Percentiles rank a stretch among this genome's conserved stretches.
Conservation (phyloP, 2,329 filamentous ascomycete genomes). For the Akanthomyces uredinophilus region DNA sequence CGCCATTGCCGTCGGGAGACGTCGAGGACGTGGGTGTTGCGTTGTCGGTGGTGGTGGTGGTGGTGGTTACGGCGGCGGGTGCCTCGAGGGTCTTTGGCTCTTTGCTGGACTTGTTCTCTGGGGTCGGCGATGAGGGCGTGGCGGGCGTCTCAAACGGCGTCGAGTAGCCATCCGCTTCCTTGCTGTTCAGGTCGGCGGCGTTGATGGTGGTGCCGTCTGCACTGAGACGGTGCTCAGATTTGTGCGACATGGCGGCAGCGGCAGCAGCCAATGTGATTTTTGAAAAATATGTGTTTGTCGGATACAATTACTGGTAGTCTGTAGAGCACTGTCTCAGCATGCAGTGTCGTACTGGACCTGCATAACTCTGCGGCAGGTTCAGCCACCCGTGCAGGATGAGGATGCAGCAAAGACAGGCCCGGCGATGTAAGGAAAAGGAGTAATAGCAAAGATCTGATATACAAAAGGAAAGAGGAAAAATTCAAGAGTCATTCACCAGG, state of each 20-base stretch:
- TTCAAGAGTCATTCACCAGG: background rate
- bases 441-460: background rate
- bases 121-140: background rate
- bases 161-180: background rate
- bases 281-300: background rate
- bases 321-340: conserved; percentile 1
- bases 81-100: background rate
- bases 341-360: background rate
- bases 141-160: background rate
- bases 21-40: background rate
- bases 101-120: background rate
- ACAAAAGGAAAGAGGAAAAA: background rate
- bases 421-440: background rate
- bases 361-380: background rate
- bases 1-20: background rate
- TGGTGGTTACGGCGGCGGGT: background rate
- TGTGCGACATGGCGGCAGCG: background rate
- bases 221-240: background rate
- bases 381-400: background rate
- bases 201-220: conserved; percentile 7
- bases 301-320: too few relatives aligned
- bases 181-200: background rate
- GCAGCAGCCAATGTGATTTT: background rate
- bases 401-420: background rate
- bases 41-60: background rate